A percentile compares a stretch with the other conserved stretches of the same genome.
Conservation (phyloP, 192 early-diverging fungal genomes). For the Coemansia sp. region DNA sequence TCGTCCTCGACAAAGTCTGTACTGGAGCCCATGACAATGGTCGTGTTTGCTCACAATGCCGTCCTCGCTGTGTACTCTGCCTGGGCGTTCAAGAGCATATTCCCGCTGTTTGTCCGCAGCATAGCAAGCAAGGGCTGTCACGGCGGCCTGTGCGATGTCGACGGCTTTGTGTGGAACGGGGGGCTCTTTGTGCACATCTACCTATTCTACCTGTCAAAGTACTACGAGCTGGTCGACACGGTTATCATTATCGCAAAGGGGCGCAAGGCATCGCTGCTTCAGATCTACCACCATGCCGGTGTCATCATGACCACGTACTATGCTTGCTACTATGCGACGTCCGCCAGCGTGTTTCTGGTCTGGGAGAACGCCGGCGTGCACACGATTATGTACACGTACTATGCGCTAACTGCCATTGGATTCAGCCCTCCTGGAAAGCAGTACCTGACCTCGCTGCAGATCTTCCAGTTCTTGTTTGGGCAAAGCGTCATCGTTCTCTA, state of each 20-base stretch:
- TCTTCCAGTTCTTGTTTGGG: conserved; percentile 82
- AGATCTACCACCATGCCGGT: conserved; percentile 87
- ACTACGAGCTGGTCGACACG: conserved; percentile 84
- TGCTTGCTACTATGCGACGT: conserved; percentile 67
- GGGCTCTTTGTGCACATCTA: conserved; percentile 75
- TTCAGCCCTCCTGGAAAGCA: conserved; percentile 78
- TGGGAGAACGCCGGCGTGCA: conserved; percentile 80
- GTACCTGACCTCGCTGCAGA: conserved; percentile 83
- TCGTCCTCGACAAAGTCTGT: conserved; percentile 5
- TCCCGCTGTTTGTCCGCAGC: conserved; percentile 59
- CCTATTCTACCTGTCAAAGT: conserved; percentile 85
- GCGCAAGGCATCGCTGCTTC: conserved; percentile 68
- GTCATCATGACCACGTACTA: conserved; percentile 84
- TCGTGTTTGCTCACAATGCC: conserved; percentile 81
- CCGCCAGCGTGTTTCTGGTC: conserved; percentile 80
- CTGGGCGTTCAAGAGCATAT: conserved; percentile 69
- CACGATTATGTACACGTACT: conserved; percentile 88
- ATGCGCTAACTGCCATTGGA: conserved; percentile 71
- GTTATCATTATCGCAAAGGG: conserved; percentile 81
- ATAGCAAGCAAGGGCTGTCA: conserved; percentile 55
- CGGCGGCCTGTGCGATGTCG: conserved; percentile 69
- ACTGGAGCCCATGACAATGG: conserved; percentile 63
- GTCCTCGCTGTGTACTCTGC: conserved; percentile 71
- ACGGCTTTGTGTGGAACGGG: conserved; percentile 67
- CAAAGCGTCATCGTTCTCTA: conserved; percentile 64